Conservation (phyloP, 1,284 basidiomycete species). For the Sparassis latifolia region DNA sequence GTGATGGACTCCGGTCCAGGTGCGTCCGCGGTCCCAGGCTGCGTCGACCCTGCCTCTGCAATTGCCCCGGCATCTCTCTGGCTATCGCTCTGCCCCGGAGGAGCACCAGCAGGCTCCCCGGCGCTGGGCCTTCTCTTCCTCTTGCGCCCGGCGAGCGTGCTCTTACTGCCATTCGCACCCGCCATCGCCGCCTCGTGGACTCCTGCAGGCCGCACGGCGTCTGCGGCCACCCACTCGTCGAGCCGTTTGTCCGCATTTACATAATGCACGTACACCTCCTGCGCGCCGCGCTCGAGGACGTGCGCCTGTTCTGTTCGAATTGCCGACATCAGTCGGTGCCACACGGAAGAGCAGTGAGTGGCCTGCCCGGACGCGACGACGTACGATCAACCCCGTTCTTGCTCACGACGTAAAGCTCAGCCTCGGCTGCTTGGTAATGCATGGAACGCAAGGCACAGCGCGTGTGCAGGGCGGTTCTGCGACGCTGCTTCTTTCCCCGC, state of each 20-base stretch:
- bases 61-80: neutral
- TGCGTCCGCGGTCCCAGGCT: slow-evolving; percentile 10
- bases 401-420: slow-evolving; percentile 19
- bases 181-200: slow-evolving; percentile 14
- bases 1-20: slow-evolving; percentile 31
- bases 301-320: slow-evolving; percentile 36
- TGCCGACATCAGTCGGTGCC: neutral
- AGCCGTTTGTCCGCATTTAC: slow-evolving; percentile 64
- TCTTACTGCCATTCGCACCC: neutral
- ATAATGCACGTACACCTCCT: slow-evolving; percentile 63
- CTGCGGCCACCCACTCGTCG: slow-evolving; percentile 66
- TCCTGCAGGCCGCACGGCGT: slow-evolving; percentile 26
- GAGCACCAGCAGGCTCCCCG: slow-evolving; percentile 9
- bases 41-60: slow-evolving; percentile 5
- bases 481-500: too few species aligned
- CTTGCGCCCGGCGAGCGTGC: slow-evolving; percentile 21
- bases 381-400: slow-evolving; percentile 45
- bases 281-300: slow-evolving; percentile 41
- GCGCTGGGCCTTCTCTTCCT: slow-evolving; percentile 20
- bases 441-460: slow-evolving; percentile 18
- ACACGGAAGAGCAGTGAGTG: slow-evolving; percentile 2
- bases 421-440: slow-evolving; percentile 13
- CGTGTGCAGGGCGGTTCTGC: slow-evolving; percentile 7
- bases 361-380: slow-evolving; percentile 8
- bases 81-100: slow-evolving; percentile 7